phyloP scores from a whole-genome alignment of 345 rosid genomes.

The Angophora floribunda region DNA sequence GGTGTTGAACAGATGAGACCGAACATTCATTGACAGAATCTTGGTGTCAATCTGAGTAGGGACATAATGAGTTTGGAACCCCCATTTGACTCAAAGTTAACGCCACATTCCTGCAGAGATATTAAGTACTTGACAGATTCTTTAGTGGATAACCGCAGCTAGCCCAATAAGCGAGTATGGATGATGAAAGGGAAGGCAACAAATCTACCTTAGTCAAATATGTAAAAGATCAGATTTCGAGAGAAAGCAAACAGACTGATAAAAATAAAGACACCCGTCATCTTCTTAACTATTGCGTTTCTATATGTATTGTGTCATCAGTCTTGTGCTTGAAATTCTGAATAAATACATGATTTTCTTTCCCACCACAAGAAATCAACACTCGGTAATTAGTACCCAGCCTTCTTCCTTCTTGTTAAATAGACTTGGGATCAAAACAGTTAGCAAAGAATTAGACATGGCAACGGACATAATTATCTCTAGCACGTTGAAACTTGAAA shows the following conservation, averaged over 20 bases:
- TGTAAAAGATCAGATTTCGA: background rate
- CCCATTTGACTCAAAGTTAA: background rate
- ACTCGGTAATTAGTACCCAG: background rate
- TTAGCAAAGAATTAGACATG: background rate
- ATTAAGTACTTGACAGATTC: background rate
- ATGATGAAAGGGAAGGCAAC: background rate
- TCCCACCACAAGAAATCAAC: background rate
- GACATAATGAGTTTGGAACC: background rate
- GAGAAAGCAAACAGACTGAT: background rate
- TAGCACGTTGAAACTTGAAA: background rate
- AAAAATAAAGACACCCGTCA: background rate
- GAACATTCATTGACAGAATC: background rate
- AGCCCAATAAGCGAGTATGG: background rate
- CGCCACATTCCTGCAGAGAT: background rate
- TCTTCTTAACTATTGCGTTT: background rate
- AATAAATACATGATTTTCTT: background rate
- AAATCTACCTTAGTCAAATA: background rate
- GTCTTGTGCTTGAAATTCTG: background rate
- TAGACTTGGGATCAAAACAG: background rate
- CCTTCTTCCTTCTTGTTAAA: background rate
- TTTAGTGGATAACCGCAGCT: background rate
- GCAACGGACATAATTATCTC: background rate
- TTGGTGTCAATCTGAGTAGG: background rate
- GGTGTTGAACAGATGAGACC: background rate
- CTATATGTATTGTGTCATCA: background rate